A percentile compares a stretch with the other conserved stretches of the same genome.
phyloP scores from a whole-genome alignment of 768 basidiomycete genomes.

The Hydnomerulius pinastri region DNA sequence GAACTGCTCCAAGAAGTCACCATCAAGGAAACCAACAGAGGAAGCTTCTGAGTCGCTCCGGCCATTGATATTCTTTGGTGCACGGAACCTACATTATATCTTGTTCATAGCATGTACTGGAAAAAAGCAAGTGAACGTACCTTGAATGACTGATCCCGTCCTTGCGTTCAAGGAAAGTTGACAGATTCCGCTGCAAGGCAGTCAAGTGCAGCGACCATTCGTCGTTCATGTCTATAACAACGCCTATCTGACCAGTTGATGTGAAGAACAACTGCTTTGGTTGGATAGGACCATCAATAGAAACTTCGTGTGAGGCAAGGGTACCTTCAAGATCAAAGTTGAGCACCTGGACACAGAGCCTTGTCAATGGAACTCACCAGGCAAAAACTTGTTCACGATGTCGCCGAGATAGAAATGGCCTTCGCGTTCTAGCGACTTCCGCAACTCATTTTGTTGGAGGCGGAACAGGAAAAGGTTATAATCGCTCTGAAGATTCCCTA shows the following conservation, averaged over 20 bases:
- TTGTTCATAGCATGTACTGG: neutral
- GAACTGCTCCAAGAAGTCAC: slow-evolving; percentile 79
- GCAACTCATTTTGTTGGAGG: slow-evolving; percentile 43
- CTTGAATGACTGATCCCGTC: slow-evolving; percentile 62
- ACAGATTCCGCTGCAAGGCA: slow-evolving; percentile 75
- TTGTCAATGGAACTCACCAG: slow-evolving; percentile 44
- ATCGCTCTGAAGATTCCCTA: slow-evolving; percentile 48
- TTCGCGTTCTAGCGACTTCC: slow-evolving; percentile 54
- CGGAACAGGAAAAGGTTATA: slow-evolving; percentile 69
- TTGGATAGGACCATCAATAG: slow-evolving; percentile 42
- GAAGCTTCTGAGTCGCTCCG: slow-evolving; percentile 56
- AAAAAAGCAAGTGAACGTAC: slow-evolving; percentile 40
- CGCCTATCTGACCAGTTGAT: slow-evolving; percentile 75
- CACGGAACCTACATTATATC: slow-evolving; percentile 55
- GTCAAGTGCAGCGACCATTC: slow-evolving; percentile 60
- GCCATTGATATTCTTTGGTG: slow-evolving; percentile 60
- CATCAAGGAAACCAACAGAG: slow-evolving; percentile 83
- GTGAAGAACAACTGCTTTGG: slow-evolving; percentile 77
- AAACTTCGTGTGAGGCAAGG: slow-evolving; percentile 46
- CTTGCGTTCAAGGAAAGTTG: slow-evolving; percentile 47
- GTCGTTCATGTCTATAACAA: slow-evolving; percentile 62
- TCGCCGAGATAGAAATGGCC: slow-evolving; percentile 80
- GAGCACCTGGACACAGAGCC: neutral
- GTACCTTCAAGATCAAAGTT: slow-evolving; percentile 46
- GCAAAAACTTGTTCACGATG: slow-evolving; percentile 71